These are phyloP conservation scores for Canavalia gladiata DNA, from an alignment of 306 rosid species.

Conservation along the genomic window DNA sequence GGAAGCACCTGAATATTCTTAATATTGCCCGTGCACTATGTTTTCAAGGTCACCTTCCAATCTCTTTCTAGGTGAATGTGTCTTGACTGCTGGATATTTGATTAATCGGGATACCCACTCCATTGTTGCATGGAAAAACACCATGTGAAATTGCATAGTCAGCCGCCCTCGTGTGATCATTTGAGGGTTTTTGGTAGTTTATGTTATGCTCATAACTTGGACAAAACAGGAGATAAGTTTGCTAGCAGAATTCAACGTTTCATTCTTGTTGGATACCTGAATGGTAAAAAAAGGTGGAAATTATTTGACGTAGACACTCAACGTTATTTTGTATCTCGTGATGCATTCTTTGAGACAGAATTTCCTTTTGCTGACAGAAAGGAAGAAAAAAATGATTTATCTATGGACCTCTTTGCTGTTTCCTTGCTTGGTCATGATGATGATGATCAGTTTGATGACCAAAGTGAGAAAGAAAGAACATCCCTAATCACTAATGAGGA, in stretches of 20 bases:
- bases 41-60: background rate
- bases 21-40: too few species aligned
- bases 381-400: background rate
- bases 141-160: background rate
- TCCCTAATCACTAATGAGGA: too few species aligned
- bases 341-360: background rate
- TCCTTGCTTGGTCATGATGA: background rate
- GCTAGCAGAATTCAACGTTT: too few species aligned
- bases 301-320: background rate
- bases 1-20: too few species aligned
- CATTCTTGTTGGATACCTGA: background rate
- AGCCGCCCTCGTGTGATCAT: background rate
- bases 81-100: background rate
- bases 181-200: background rate
- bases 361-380: background rate
- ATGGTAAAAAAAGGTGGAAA: slow-evolving; percentile 13
- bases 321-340: slow-evolving; percentile 1
- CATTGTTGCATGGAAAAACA: too few species aligned
- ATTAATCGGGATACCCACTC: too few species aligned
- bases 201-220: background rate
- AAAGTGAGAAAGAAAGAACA: too few species aligned
- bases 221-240: too few species aligned
- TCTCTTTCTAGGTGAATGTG: background rate
- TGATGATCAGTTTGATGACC: background rate
- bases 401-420: too few species aligned